These are phyloP conservation scores for Pseudopyrenochaeta lycopersici DNA, from an alignment of 2,329 filamentous ascomycete species.

Conservation along the genomic window DNA sequence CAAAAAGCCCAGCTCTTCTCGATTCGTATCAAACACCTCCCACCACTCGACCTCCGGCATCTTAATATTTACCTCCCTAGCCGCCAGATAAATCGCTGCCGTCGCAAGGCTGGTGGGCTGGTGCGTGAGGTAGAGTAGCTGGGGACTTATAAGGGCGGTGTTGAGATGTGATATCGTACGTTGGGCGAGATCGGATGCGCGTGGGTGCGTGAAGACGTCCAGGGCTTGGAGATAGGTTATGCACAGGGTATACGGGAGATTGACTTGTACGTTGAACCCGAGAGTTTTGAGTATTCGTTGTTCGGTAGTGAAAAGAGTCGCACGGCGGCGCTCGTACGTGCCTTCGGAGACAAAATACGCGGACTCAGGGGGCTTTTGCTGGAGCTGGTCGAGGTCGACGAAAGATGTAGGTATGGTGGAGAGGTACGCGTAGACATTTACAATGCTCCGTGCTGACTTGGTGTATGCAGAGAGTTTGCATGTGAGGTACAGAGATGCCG, in stretches of 20 bases:
- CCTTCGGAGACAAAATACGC: conserved; percentile 73
- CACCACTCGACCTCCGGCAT: conserved; percentile 91
- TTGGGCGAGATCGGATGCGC: conserved; percentile 65
- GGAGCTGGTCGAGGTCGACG: conserved; percentile 51
- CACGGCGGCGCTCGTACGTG: conserved; percentile 68
- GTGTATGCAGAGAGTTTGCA: conserved; percentile 84
- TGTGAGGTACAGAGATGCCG: conserved; percentile 80
- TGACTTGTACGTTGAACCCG: conserved; percentile 84
- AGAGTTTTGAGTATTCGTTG: conserved; percentile 77
- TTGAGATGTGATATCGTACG: conserved; percentile 83
- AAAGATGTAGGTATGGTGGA: conserved; percentile 68
- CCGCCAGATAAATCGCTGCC: conserved; percentile 89
- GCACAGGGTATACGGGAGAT: conserved; percentile 84
- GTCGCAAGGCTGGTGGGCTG: conserved; percentile 87
- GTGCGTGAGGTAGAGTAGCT: conserved; percentile 89
- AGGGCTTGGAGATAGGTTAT: conserved; percentile 94
- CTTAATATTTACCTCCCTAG: conserved; percentile 77
- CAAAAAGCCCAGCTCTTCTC: conserved; percentile 92
- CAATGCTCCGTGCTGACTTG: conserved; percentile 78
- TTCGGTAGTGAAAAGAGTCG: conserved; percentile 77
- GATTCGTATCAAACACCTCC: conserved; percentile 96
- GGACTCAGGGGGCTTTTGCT: conserved; percentile 31
- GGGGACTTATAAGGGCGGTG: conserved; percentile 82
- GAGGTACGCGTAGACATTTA: conserved; percentile 87
- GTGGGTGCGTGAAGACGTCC: conserved; percentile 65